Base-by-base conservation (phyloP, 2,329 filamentous ascomycete genomes). In the Pestalotiopsis fici region DNA sequence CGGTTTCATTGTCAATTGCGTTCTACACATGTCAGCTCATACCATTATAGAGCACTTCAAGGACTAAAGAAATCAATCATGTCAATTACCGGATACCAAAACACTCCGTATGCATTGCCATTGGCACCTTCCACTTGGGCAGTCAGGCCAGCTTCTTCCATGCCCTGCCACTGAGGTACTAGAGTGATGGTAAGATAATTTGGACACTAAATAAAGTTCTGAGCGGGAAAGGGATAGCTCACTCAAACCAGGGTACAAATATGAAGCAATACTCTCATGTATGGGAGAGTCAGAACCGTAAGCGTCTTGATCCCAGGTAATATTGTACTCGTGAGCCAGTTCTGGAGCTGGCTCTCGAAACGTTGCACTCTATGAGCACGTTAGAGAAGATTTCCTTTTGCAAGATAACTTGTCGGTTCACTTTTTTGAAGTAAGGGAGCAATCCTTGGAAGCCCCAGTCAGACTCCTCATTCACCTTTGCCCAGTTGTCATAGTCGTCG, bases 401-500 rank as follows among this genome's bases (percentile, higher is more conserved):
- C 7, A 2, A 25, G 12, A 54, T 47, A 6, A 3, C 27, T 28
- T 13, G 6, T 1, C 18, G 11, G 1, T 2, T 0, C 2, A 63
- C 60, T 23, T 63, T 63, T 13, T 21, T 28, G 21, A 63, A 63
- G 11, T 63, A 54, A 28, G 35, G 60, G 4, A 63, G 21, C 11
- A 63, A 25, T 2, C 60, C 60, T 27, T 50, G 13, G 25, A 63
- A 54, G 13, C 60, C 35, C 60, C 60, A 63, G 7, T 13, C 60
- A 0, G 37, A 4, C 9, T 63, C 60, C 3, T 63, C 35, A 18
- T 63, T 63, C 13, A 63, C 13, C 39, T 28, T 43, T 4, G 21
- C 60, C 60, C 60, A 63, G 37, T 54, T 63, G 23, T 63, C 39
- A 37, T 63, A 63, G 5, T 63, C 60, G 21, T 50, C 39, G 4